Conservation (phyloP, 192 early-diverging fungal species). For the Linnemannia elongata region DNA sequence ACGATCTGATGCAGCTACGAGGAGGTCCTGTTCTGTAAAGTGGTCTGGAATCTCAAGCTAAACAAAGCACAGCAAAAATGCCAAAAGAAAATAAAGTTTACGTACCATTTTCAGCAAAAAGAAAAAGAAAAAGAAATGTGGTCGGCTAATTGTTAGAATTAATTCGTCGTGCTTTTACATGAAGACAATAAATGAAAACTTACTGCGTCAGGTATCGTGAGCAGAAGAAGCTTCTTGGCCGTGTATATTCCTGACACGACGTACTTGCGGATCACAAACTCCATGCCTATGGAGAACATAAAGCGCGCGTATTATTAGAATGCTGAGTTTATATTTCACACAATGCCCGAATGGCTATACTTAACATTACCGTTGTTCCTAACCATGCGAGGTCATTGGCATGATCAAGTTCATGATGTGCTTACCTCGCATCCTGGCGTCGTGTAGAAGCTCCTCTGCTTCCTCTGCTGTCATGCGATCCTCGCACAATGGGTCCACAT, state of each 20-base stretch:
- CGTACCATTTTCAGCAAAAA: neutral
- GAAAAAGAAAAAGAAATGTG: too few species aligned
- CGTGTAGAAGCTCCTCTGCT: slow-evolving; percentile 25
- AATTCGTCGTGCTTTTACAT: neutral
- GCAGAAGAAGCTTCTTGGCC: slow-evolving; percentile 40
- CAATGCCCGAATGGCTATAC: neutral
- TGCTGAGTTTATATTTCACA: neutral
- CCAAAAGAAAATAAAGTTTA: slow-evolving; percentile 10
- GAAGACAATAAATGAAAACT: neutral
- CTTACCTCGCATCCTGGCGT: slow-evolving; percentile 41
- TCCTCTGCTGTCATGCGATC: slow-evolving; percentile 41
- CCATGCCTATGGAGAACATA: slow-evolving; percentile 18
- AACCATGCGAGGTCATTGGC: neutral
- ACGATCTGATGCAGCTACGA: slow-evolving; percentile 70
- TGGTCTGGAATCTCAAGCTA: slow-evolving; percentile 59
- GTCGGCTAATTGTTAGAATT: neutral
- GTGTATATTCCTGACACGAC: slow-evolving; percentile 20
- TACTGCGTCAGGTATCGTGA: slow-evolving; percentile 25
- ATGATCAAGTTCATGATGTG: neutral
- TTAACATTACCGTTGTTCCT: neutral
- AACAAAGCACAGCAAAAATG: neutral
- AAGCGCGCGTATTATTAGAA: neutral
- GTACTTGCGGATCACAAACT: slow-evolving; percentile 39
- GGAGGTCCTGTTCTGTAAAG: slow-evolving; percentile 70
- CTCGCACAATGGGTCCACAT: slow-evolving; percentile 37